Evolutionary conservation across 1,139 yeast species (phyloP).

Genomic region (Entelexis sorbosivorans): DNA sequence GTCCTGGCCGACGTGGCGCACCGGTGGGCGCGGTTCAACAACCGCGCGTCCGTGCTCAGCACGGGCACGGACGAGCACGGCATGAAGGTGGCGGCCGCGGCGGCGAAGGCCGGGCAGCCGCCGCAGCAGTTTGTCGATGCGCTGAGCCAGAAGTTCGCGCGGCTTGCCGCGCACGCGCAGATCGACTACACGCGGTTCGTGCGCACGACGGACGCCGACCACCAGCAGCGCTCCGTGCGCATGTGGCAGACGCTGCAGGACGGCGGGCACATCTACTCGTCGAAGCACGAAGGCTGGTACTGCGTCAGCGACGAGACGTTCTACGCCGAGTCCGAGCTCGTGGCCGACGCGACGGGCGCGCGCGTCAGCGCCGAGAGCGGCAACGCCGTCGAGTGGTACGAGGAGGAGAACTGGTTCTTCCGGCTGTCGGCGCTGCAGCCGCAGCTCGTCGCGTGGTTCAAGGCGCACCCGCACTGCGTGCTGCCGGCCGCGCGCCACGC

Average conservation of each 20-base stretch:
- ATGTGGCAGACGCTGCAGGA: constrained; percentile 57
- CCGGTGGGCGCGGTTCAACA: constrained; percentile 54
- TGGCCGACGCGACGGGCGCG: constrained; percentile 30
- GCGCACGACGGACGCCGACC: constrained; percentile 82
- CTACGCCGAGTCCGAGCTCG: constrained; percentile 67
- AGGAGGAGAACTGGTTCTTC: constrained; percentile 83
- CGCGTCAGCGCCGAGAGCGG: constrained; percentile 63
- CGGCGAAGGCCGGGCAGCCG: constrained; percentile 44
- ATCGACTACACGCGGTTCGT: constrained; percentile 67
- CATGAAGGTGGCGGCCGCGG: constrained; percentile 60
- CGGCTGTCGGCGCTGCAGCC: constrained; percentile 51
- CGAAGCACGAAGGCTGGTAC: constrained; percentile 88
- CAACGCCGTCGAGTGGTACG: constrained; percentile 60
- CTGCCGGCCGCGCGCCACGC: constrained; percentile 49
- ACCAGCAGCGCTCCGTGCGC: constrained; percentile 47
- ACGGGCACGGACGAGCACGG: constrained; percentile 99
- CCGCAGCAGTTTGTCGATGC: constrained; percentile 67
- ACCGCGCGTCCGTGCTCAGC: constrained; percentile 43
- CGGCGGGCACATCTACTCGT: constrained; percentile 65
- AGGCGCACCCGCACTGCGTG: constrained; percentile 43
- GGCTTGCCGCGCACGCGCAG: constrained; percentile 46
- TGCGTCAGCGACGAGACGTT: constrained; percentile 90
- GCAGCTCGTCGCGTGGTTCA: constrained; percentile 41
- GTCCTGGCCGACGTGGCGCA: constrained; percentile 65
- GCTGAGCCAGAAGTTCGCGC: constrained; percentile 52